Evolutionary conservation across 73 alveolate genomes (phyloP), one percentile per base, ranked within the genome.

Genomic region (Paramecium tetraurelia): DNA sequence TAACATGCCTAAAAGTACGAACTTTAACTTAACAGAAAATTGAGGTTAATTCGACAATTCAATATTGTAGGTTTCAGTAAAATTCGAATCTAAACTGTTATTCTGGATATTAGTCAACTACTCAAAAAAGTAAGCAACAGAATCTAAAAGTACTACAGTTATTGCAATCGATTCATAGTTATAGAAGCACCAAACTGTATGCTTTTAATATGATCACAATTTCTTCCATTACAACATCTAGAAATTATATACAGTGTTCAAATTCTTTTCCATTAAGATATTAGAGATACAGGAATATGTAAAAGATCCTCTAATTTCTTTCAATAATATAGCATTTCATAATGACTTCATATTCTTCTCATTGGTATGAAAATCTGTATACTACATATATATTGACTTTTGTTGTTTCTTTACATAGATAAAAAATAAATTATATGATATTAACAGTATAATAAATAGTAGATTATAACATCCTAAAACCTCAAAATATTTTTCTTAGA

Each of bases 11-110:
- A 53, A 96, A 96, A 5, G 93, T 94, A 46, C 89, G 92, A 22
- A 96, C 97, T 10, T 94, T 96, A 27, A 48, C 59, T 97, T 72
- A 1, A 96, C 92, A 5, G 89, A 93, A 95, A 94, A 93, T 7
- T 97, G 96, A 89, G 94, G 98, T 84, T 96, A 97, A 18, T 96
- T 95, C 0, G 92, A 97, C 10, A 96, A 93, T 33, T 95, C 97
- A 14, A 68, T 58, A 59, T 87, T 92, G 59, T 96, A 96, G 8
- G 97, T 97, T 22, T 68, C 85, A 69, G 58, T 58, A 33, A 95
- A 92, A 33, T 86, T 36, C 11, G 69, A 35, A 9, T 83, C 27
- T 7, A 94, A 75, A 36, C 40, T 59, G 10, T 29, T 57, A 16
- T 71, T 89, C 86, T n/a, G n/a, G n/a, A n/a, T n/a, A 58, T 94